Percentiles rank a stretch among this genome's conserved stretches.
These are phyloP conservation scores for Phytophthora pinifolia DNA, from an alignment of 352 stramenopile species.

Conservation along the genomic window DNA sequence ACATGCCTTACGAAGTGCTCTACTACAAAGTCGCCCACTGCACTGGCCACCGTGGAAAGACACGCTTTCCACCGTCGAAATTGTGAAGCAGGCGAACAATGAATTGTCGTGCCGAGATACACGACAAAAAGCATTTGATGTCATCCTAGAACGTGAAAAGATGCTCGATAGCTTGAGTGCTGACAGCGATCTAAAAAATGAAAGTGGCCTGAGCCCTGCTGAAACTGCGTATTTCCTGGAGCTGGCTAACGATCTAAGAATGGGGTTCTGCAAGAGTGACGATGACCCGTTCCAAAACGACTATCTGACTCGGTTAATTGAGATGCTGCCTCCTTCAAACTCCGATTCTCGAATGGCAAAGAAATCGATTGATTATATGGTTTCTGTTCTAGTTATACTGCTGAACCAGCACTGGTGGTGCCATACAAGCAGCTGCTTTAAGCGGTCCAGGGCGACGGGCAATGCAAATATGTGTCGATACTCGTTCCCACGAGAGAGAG, in stretches of 20 bases:
- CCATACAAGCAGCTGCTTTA: neutral
- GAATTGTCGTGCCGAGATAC: neutral
- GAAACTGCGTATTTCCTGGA: neutral
- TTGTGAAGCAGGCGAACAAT: neutral
- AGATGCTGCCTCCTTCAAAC: conserved; percentile 5
- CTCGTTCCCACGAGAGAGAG: too few species aligned
- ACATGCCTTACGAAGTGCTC: too few species aligned
- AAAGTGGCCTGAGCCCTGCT: neutral
- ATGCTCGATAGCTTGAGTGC: neutral
- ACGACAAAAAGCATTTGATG: neutral
- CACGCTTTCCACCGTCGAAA: neutral
- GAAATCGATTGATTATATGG: neutral
- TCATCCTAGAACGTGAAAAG: neutral
- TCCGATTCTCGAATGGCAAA: conserved; percentile 21
- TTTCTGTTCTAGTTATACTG: too few species aligned
- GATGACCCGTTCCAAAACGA: conserved; percentile 29
- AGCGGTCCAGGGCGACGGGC: neutral
- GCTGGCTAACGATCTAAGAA: neutral
- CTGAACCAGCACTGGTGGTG: neutral
- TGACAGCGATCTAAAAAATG: neutral
- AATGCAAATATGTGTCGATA: too few species aligned
- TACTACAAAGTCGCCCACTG: too few species aligned
- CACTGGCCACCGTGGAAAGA: neutral
- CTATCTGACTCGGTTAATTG: conserved; percentile 5
- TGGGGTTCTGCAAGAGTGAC: conserved; percentile 7